Base-by-base conservation (phyloP, 257 asterid species). In the Solanum virginianum region DNA sequence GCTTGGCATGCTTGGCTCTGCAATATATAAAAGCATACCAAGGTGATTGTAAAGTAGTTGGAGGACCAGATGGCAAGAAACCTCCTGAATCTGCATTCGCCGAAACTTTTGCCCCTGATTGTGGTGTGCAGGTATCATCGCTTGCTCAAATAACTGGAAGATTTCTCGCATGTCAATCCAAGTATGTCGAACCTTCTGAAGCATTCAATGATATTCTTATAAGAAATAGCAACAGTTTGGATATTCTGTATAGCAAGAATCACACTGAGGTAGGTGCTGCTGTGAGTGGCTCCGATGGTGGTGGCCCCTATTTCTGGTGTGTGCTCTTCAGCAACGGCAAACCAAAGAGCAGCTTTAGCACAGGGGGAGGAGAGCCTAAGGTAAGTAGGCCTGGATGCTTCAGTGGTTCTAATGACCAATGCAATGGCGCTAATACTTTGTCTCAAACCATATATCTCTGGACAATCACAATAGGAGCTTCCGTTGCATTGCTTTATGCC, bases 191-290 rank as follows among this genome's bases (percentile, higher is more conserved):
- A 68, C 97, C 99, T 16, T 43, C 91, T 0, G 88, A 84, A 11
- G 98, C 98, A 24, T 93, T 96, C 85, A 92, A 97, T 0, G 87
- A 89, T 0, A 90, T 94, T 32, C 85, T 96, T 80, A 92, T 94
- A 92, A 89, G 90, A 56, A 93, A 89, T 12, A 86, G 72, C 11
- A 91, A 87, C 90, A 91, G 98, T 88, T 36, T 91, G 60, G 97
- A 92, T 20, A 92, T 94, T 71, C 89, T 96, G 26, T 85, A 84
- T 1, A 91, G 93, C 89, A 92, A 86, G 92, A 96, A 92, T 85
- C 98, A 96, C 90, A 87, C 97, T 4, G 98, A 96, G 88, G 96
- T 94, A 14, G 99, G 99, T 10, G 98, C 97, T 8, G 99, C 97
- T 0, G 99, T 93, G 72, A 96, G 95, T 57, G 92, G 96, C 63